These are phyloP conservation scores for Chaetomiaceae sp. DNA, from an alignment of 2,329 filamentous ascomycete species.

Conservation along the genomic window DNA sequence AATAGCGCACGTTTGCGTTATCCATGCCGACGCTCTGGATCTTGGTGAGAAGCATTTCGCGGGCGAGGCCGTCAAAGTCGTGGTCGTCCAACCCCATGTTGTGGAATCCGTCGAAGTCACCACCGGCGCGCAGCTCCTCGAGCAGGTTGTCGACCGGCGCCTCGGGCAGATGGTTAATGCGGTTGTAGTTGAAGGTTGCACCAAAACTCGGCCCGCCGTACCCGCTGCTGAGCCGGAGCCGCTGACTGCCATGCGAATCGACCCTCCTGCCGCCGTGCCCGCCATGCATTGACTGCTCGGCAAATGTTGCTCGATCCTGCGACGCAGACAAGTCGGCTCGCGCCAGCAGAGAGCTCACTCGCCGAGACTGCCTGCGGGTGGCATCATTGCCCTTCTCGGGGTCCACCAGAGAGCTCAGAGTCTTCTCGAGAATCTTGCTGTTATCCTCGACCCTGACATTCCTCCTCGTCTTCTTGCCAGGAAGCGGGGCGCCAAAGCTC, in stretches of 20 bases:
- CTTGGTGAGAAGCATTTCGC: conserved; percentile 68
- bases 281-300: conserved; percentile 53
- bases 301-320: conserved; percentile 75
- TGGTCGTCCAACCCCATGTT: conserved; percentile 69
- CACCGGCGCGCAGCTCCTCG: conserved; percentile 60
- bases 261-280: conserved; percentile 52
- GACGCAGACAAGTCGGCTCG: conserved; percentile 81
- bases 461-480: conserved; percentile 51
- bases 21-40: conserved; percentile 64
- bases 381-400: conserved; percentile 56
- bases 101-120: conserved; percentile 63
- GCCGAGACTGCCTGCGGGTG: conserved; percentile 60
- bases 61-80: conserved; percentile 65
- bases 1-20: conserved; percentile 57
- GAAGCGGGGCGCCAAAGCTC: conserved; percentile 62
- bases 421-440: conserved; percentile 56
- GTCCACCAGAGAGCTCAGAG: conserved; percentile 66
- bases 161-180: conserved; percentile 61
- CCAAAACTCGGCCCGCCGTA: conserved; percentile 36
- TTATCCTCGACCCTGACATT: conserved; percentile 40
- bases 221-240: conserved; percentile 56
- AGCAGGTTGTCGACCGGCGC: conserved; percentile 65
- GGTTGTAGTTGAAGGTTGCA: conserved; percentile 37
- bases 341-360: conserved; percentile 87
- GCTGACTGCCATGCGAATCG: conserved; percentile 69